Base-by-base conservation (phyloP, 345 rosid species). In the Salix purpurea region DNA sequence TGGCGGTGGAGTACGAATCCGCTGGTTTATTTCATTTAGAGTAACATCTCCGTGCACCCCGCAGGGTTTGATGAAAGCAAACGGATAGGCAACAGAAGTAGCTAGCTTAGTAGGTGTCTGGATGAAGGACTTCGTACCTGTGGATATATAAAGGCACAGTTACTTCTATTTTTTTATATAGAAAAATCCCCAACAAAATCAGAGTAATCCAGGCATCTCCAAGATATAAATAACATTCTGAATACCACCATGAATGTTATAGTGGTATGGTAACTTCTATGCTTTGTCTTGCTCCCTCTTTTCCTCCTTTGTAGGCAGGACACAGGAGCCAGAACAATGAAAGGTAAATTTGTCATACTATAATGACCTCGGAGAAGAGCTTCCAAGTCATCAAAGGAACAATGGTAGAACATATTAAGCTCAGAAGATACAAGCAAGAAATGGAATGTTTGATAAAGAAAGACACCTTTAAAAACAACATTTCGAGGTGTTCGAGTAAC, bases 61-160 rank as follows among this genome's bases (percentile, higher is more conserved):
- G 61, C 97, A 94, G 18, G 99, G 99, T 81, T 96, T 96, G 85
- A 96, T 87, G 79, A 96, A 89, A 64, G 92, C 92, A 85, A 96
- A 96, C 54, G 99, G 99, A 78, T 94, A 92, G 48, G 88, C 92
- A 61, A 94, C 87, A 5, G 97, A 90, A 24, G 97, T 92, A 70
- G 97, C 89, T 78, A 85, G 83, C 85, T 85, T 92, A 16, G 95
- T 82, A 16, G 97, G 88, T 18, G 92, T 79, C 62, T 89, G 79
- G 67, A 90, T 65, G 75, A 86, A 77, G 32, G 99, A 89, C 81
- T 89, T 94, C 83, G 87, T 82, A 77, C 97, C 99, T 96, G 82
- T 73, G 58, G 42, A 32, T 72, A 71, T 24, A 30, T 69, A 39
- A 64, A 76, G 73, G 52, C 61, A 64, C 28, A 50, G 62, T 42